phyloP scores from a whole-genome alignment of 1,284 basidiomycete species.

The Tilletia caries region DNA sequence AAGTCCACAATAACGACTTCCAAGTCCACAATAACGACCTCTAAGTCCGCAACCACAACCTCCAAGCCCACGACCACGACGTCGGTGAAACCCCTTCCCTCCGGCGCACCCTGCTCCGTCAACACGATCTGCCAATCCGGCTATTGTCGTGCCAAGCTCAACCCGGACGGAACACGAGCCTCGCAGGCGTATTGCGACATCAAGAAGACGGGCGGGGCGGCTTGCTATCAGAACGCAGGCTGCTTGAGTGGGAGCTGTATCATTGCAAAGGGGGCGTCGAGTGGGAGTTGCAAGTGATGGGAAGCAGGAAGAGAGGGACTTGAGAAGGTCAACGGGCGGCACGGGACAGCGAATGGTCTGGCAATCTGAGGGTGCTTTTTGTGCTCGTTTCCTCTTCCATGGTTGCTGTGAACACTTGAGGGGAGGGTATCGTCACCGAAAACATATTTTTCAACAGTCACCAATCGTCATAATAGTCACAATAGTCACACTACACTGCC shows the following conservation, averaged over 20 bases:
- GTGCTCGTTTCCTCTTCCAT: too few relatives aligned
- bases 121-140: neutral
- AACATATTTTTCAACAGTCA: too few relatives aligned
- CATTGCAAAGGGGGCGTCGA: neutral
- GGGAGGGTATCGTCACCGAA: too few relatives aligned
- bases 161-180: neutral
- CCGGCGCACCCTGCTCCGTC: neutral
- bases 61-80: neutral
- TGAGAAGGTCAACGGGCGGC: too few relatives aligned
- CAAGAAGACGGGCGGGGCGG: neutral
- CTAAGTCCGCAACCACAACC: neutral
- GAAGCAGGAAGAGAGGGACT: too few relatives aligned
- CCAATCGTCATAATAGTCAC: too few relatives aligned
- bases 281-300: neutral
- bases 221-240: neutral
- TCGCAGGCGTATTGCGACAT: neutral
- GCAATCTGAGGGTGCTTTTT: too few relatives aligned
- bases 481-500: too few relatives aligned
- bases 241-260: neutral
- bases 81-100: neutral
- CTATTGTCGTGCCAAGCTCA: neutral
- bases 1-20: neutral
- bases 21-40: neutral
- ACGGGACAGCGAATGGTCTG: too few relatives aligned
- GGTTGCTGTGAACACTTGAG: too few relatives aligned